Evolutionary conservation across 2,329 filamentous ascomycete species (phyloP).

Genomic region (Cladorrhinum sp.): DNA sequence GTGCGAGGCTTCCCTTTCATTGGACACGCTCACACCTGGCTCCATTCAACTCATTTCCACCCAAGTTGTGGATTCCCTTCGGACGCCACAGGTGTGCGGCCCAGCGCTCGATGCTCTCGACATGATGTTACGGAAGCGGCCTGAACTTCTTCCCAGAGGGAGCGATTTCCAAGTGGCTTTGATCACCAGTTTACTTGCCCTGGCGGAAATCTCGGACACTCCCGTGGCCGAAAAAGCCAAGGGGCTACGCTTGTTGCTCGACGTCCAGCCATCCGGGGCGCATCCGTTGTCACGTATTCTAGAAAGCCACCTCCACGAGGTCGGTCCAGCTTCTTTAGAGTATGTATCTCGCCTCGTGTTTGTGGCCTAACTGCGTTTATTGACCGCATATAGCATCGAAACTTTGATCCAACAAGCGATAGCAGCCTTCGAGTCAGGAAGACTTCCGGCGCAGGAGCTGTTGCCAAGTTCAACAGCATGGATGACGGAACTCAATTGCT

Average conservation of each 20-base stretch:
- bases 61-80: constrained; percentile 30
- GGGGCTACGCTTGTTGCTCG: constrained; percentile 45
- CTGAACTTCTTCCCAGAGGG: constrained; percentile 44
- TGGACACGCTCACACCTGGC: constrained; percentile 38
- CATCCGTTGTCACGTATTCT: constrained; percentile 51
- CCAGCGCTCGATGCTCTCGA: constrained; percentile 46
- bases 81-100: constrained; percentile 24
- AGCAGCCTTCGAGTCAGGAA: constrained; percentile 37
- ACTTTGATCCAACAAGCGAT: constrained; percentile 52
- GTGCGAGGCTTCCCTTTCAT: constrained; percentile 47
- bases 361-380: constrained; percentile 12
- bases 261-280: constrained; percentile 41
- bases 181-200: constrained; percentile 50
- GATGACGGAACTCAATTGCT: constrained; percentile 57
- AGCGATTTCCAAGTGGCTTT: constrained; percentile 48
- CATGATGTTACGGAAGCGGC: constrained; percentile 44
- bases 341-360: constrained; percentile 33
- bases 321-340: constrained; percentile 48
- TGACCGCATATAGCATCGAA: constrained; percentile 41
- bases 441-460: constrained; percentile 43
- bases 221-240: constrained; percentile 40
- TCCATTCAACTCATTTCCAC: constrained; percentile 32
- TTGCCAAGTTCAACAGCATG: constrained; percentile 65
- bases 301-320: constrained; percentile 52
- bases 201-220: constrained; percentile 49